A percentile compares a stretch with the other conserved stretches of the same genome.
Evolutionary conservation across 495 filamentous ascomycete genomes (phyloP).

Genomic region (Pyrenula massariospora): DNA sequence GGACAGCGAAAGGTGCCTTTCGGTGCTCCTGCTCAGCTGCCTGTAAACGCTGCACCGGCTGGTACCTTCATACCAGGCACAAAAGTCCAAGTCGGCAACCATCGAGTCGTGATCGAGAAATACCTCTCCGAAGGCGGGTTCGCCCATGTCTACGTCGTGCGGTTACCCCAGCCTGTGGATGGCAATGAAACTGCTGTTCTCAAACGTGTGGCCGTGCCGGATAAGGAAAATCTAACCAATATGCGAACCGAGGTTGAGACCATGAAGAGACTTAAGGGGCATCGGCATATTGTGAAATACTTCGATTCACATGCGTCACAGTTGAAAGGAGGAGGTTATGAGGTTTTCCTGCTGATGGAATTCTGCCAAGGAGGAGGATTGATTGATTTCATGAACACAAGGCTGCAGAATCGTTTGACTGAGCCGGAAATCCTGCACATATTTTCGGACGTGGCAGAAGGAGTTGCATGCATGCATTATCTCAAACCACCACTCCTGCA

Average conservation of each 20-base stretch:
- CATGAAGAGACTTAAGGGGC: constrained; percentile 97
- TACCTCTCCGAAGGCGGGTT: constrained; percentile 98
- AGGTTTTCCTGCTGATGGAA: constrained; percentile 98
- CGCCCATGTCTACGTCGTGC: constrained; percentile 95
- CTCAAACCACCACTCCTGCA: constrained; percentile 88
- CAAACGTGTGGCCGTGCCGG: constrained; percentile 94
- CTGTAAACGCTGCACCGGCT: constrained; percentile 44
- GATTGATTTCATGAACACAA: constrained; percentile 99
- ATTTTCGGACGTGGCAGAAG: constrained; percentile 89
- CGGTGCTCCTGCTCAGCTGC: constrained; percentile 21
- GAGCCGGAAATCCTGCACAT: constrained; percentile 97
- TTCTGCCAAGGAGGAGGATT: constrained; percentile 74
- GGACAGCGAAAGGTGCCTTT: neutral
- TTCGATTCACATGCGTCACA: constrained; percentile 96
- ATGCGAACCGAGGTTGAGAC: constrained; percentile 99
- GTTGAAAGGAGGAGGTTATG: constrained; percentile 83
- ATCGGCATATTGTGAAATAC: constrained; percentile 91
- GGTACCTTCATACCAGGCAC: constrained; percentile 90
- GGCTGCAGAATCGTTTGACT: constrained; percentile 88
- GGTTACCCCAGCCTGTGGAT: constrained; percentile 63
- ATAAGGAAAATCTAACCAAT: constrained; percentile 82
- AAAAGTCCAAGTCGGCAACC: constrained; percentile 87
- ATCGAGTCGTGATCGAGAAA: constrained; percentile 91
- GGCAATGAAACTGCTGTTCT: constrained; percentile 79
- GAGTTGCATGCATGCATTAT: constrained; percentile 98